Percentiles rank a stretch among this genome's conserved stretches.
These are phyloP conservation scores for Talaromyces islandicus DNA, from an alignment of 2,329 filamentous ascomycete species.

Conservation along the genomic window DNA sequence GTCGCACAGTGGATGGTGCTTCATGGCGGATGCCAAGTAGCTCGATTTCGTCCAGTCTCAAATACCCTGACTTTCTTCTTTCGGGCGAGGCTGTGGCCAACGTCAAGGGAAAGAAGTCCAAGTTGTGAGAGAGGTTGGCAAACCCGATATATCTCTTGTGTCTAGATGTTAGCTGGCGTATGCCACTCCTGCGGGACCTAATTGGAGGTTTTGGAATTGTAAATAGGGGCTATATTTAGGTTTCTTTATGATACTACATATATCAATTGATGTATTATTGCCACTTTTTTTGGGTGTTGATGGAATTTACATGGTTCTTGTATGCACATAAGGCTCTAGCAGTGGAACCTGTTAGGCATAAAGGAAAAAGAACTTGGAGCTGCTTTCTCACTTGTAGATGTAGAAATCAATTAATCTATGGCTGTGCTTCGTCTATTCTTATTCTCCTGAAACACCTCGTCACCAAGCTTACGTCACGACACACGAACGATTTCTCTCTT, in stretches of 20 bases:
- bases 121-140: constrained; percentile 35
- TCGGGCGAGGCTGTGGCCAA: constrained; percentile 49
- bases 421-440: background rate
- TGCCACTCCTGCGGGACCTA: too few relatives aligned
- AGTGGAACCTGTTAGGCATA: background rate
- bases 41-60: constrained; percentile 30
- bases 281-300: too few relatives aligned
- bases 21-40: constrained; percentile 34
- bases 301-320: too few relatives aligned
- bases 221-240: background rate
- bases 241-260: too few relatives aligned
- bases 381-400: background rate
- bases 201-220: background rate
- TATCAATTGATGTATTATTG: too few relatives aligned
- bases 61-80: constrained; percentile 56
- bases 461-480: background rate
- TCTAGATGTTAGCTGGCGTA: too few relatives aligned
- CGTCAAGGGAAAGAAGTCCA: constrained; percentile 54
- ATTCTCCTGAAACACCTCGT: background rate
- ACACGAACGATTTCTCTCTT: background rate
- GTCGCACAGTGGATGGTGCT: constrained; percentile 33
- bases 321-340: background rate
- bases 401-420: background rate
- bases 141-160: background rate
- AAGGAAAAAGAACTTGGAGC: too few relatives aligned